Percentiles rank a stretch among this genome's conserved stretches.
Evolutionary conservation across 2,329 filamentous ascomycete genomes (phyloP).

Genomic region (Penicillium sp.): DNA sequence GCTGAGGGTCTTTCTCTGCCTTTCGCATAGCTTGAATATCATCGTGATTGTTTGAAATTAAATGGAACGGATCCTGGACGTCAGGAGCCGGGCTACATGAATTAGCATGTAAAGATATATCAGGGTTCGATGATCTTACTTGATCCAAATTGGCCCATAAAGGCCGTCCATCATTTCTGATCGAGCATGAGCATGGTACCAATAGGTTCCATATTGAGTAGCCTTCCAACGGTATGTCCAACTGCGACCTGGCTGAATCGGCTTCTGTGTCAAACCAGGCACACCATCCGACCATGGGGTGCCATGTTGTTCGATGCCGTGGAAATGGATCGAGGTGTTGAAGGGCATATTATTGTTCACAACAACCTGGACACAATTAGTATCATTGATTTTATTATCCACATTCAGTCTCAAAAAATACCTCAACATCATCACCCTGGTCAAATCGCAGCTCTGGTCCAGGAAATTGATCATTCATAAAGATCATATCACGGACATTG

Average conservation of each 20-base stretch:
- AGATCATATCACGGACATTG: constrained; percentile 39
- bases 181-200: constrained; percentile 59
- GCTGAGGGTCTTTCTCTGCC: constrained; percentile 56
- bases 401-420: constrained; percentile 10
- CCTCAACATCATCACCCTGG: constrained; percentile 40
- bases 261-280: constrained; percentile 61
- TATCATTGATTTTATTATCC: background rate
- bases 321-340: constrained; percentile 42
- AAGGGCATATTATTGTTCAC: constrained; percentile 41
- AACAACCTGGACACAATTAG: constrained; percentile 27
- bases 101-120: constrained; percentile 37
- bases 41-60: constrained; percentile 52
- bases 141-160: constrained; percentile 55
- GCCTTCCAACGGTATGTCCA: constrained; percentile 58
- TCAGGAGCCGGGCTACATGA: constrained; percentile 44
- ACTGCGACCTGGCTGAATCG: constrained; percentile 56
- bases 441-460: constrained; percentile 38
- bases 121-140: constrained; percentile 19
- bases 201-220: constrained; percentile 27
- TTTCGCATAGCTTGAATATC: constrained; percentile 54
- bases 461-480: constrained; percentile 43
- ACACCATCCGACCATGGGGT: constrained; percentile 67
- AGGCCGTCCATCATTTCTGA: constrained; percentile 65
- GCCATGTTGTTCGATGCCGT: constrained; percentile 53
- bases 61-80: constrained; percentile 55